These are phyloP conservation scores for Glomus cerebriforme DNA, from an alignment of 192 early-diverging fungal genomes.

Conservation along the genomic window DNA sequence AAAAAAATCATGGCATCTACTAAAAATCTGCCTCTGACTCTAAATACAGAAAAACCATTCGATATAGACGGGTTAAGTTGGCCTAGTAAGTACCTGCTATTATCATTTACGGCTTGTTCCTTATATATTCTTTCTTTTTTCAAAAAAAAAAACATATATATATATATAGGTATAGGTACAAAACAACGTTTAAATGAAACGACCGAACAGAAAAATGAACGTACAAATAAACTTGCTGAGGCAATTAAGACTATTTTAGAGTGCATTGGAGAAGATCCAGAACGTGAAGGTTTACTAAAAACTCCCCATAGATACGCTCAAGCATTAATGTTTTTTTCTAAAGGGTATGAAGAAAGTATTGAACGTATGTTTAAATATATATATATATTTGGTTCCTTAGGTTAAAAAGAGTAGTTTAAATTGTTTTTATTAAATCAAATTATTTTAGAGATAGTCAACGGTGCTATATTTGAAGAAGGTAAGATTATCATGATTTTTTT, in stretches of 20 bases:
- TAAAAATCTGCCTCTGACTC: background rate
- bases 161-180: conserved; percentile 71
- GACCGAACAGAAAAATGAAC: conserved; percentile 64
- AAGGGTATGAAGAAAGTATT: conserved; percentile 96
- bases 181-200: conserved; percentile 78
- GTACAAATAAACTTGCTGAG: conserved; percentile 77
- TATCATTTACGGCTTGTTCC: background rate
- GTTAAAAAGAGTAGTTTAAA: background rate
- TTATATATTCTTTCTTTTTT: background rate
- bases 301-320: conserved; percentile 97
- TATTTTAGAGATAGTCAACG: conserved; percentile 81
- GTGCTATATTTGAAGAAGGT: conserved; percentile 95
- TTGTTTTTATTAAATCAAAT: background rate
- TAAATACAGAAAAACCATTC: conserved; percentile 45
- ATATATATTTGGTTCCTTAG: background rate
- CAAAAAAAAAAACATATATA: no score
- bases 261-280: conserved; percentile 93
- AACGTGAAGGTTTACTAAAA: conserved; percentile 91
- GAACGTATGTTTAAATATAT: conserved; percentile 48
- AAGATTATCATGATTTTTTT: no score
- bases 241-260: conserved; percentile 88
- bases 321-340: conserved; percentile 96
- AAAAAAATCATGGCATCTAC: background rate
- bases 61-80: conserved; percentile 77
- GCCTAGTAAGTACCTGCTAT: conserved; percentile 64